Conservation (phyloP, 73 alveolate genomes). For the Paramecium biaurelia region DNA sequence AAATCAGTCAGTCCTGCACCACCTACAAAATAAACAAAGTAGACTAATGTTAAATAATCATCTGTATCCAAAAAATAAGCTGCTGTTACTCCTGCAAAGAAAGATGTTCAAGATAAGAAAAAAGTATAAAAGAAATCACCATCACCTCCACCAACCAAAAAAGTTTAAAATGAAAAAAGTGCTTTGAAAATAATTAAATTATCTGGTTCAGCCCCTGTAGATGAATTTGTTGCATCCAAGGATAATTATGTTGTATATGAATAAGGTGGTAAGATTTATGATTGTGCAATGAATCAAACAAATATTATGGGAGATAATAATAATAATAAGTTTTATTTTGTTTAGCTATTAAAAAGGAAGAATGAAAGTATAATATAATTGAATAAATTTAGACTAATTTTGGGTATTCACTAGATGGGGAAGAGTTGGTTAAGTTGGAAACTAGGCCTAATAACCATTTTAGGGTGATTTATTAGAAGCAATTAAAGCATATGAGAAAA, state of each 20-base stretch:
- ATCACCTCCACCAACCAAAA: not conserved
- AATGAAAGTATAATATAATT: not conserved
- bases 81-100: not conserved
- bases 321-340: conserved; percentile 51
- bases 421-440: conserved; percentile 53
- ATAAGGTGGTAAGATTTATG: not conserved
- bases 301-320: conserved; percentile 26
- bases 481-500: not conserved
- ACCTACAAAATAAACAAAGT: not conserved
- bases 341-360: conserved; percentile 8
- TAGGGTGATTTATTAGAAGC: not conserved
- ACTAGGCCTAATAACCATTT: not conserved
- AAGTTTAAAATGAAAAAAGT: not conserved
- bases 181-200: not conserved
- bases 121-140: not conserved
- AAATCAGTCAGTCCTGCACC: not conserved
- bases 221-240: not conserved
- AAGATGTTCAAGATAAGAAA: not conserved
- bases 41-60: not conserved
- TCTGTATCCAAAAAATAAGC: not conserved
- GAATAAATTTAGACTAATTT: conserved; percentile 9
- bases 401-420: conserved; percentile 56
- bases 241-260: conserved; percentile 34
- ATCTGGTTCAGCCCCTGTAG: conserved; percentile 60
- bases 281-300: conserved; percentile 40